These are phyloP conservation scores for Phytopythium montanum DNA, from an alignment of 352 stramenopile species.

Conservation along the genomic window DNA sequence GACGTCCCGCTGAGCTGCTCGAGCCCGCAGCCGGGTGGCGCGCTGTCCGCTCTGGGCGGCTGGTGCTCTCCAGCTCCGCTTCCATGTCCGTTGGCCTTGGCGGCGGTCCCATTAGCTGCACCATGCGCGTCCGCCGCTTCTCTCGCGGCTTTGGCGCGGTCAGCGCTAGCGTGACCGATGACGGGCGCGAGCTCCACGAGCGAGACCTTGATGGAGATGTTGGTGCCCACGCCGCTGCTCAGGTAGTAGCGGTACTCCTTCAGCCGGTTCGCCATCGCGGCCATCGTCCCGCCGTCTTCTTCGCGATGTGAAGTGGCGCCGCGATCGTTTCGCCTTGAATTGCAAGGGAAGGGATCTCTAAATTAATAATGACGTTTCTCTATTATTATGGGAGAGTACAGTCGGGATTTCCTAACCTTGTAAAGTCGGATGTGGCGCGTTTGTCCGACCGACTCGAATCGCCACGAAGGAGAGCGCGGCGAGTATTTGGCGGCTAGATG, in stretches of 20 bases:
- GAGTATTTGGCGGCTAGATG: not conserved
- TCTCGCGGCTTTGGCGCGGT: not conserved
- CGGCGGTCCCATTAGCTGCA: not conserved
- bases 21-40: slow-evolving; percentile 35
- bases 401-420: too few species aligned
- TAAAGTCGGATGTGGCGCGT: too few species aligned
- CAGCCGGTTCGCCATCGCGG: slow-evolving; percentile 56
- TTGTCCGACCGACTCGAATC: too few species aligned
- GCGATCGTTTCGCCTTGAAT: too few species aligned
- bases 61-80: not conserved
- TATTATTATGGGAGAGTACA: too few species aligned
- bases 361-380: too few species aligned
- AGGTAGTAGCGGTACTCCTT: slow-evolving; percentile 90
- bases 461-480: not conserved
- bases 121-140: not conserved
- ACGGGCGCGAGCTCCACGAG: slow-evolving; percentile 66
- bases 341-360: not conserved
- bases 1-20: slow-evolving; percentile 55
- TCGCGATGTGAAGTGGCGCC: too few species aligned
- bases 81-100: not conserved
- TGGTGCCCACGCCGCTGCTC: slow-evolving; percentile 78
- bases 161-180: slow-evolving; percentile 13
- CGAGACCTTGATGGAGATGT: slow-evolving; percentile 81
- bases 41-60: not conserved
- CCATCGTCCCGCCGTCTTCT: not conserved